phyloP scores from a whole-genome alignment of 2,329 filamentous ascomycete species.

The Daldinia sp. region DNA sequence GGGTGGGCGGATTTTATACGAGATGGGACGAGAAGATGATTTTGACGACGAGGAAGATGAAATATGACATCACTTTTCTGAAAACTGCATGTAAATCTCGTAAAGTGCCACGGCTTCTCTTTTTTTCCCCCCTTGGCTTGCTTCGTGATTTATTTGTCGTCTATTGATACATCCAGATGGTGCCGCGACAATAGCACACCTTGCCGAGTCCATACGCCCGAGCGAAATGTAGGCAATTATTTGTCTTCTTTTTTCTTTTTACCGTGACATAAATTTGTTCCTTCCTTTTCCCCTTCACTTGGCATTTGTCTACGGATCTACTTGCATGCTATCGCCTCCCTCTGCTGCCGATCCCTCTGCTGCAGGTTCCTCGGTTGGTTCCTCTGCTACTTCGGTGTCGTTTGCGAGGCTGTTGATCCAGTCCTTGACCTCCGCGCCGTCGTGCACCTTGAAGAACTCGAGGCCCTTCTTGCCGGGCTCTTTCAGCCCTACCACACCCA shows the following conservation, averaged over 20 bases:
- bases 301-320: constrained; percentile 53
- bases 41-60: constrained; percentile 84
- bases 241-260: constrained; percentile 1
- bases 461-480: constrained; percentile 66
- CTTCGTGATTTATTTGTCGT: constrained; percentile 38
- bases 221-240: constrained; percentile 34
- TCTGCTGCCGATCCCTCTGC: constrained; percentile 45
- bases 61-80: constrained; percentile 46
- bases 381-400: constrained; percentile 63
- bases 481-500: constrained; percentile 81
- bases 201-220: constrained; percentile 34
- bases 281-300: constrained; percentile 48
- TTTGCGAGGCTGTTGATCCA: constrained; percentile 82
- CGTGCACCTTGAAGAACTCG: constrained; percentile 90
- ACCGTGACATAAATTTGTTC: constrained; percentile 46
- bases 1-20: constrained; percentile 93
- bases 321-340: constrained; percentile 60
- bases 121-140: constrained; percentile 16
- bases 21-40: constrained; percentile 96
- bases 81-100: constrained; percentile 18
- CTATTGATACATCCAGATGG: constrained; percentile 44
- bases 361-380: constrained; percentile 36
- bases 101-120: neutral
- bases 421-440: constrained; percentile 86
- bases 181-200: constrained; percentile 27